These are phyloP conservation scores for Penicillium salamii DNA, from an alignment of 495 filamentous ascomycete species.

Conservation along the genomic window DNA sequence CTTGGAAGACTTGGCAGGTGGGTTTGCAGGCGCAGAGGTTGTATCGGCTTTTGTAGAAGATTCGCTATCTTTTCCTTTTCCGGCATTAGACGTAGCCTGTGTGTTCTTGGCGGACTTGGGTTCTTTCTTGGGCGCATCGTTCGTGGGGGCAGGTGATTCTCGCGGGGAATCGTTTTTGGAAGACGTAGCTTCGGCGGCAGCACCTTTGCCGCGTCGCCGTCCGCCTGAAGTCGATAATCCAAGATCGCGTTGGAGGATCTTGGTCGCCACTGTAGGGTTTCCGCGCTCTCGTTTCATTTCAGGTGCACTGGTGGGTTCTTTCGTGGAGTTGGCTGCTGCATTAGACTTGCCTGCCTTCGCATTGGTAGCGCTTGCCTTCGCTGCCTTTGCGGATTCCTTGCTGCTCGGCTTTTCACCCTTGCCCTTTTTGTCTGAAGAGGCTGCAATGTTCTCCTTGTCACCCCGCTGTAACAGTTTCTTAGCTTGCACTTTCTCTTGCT, in stretches of 20 bases:
- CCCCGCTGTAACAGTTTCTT: constrained; percentile 45
- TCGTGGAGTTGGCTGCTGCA: constrained; percentile 31
- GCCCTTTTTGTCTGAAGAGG: constrained; percentile 45
- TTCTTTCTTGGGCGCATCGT: constrained; percentile 35
- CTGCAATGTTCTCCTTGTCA: constrained; percentile 43
- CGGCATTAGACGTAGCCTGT: constrained; percentile 11
- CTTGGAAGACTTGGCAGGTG: constrained; percentile 31
- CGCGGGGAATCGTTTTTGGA: constrained; percentile 24
- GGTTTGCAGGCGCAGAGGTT: constrained; percentile 24
- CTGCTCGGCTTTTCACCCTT: constrained; percentile 61
- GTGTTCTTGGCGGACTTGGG: constrained; percentile 29
- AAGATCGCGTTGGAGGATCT: constrained; percentile 86
- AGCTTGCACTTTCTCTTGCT: constrained; percentile 52
- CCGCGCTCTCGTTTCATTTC: constrained; percentile 64
- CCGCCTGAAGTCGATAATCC: constrained; percentile 66
- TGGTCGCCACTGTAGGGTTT: constrained; percentile 70
- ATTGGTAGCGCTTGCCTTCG: constrained; percentile 53
- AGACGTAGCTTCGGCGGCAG: constrained; percentile 30
- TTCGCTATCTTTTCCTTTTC: constrained; percentile 24
- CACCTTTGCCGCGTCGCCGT: constrained; percentile 42
- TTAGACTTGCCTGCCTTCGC: constrained; percentile 28
- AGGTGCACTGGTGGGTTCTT: constrained; percentile 30
- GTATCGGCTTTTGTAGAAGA: constrained; percentile 24
- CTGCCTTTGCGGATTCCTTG: constrained; percentile 76
- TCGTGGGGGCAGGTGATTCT: constrained; percentile 29